Percentiles rank a stretch among this genome's conserved stretches.
Evolutionary conservation across 345 rosid species (phyloP).

Genomic region (Bretschneidera sinensis): DNA sequence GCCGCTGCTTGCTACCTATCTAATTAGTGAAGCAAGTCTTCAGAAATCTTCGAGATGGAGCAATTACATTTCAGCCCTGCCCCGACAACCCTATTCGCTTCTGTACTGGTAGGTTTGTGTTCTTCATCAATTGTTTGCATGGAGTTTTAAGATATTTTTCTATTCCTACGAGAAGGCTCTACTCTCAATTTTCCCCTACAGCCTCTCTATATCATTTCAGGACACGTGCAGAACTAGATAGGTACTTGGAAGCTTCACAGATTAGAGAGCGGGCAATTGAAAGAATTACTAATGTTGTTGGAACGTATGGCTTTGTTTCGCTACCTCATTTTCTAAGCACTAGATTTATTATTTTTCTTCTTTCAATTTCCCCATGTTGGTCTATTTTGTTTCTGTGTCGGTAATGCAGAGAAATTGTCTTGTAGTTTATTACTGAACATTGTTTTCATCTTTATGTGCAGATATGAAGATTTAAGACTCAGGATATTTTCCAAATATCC

Average conservation of each 20-base stretch:
- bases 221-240: slow-evolving; percentile 90
- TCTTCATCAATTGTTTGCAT: slow-evolving; percentile 4
- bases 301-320: slow-evolving; percentile 55
- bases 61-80: slow-evolving; percentile 85
- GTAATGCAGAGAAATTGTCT: not conserved
- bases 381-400: not conserved
- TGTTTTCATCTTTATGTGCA: slow-evolving; percentile 24
- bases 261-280: slow-evolving; percentile 89
- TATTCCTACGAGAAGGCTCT: slow-evolving; percentile 30
- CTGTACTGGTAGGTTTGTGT: slow-evolving; percentile 60
- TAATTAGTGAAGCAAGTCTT: slow-evolving; percentile 89
- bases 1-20: slow-evolving; percentile 83
- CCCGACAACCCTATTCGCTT: slow-evolving; percentile 87
- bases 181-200: slow-evolving; percentile 56
- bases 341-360: slow-evolving; percentile 10
- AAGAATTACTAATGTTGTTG: slow-evolving; percentile 75
- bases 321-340: slow-evolving; percentile 3
- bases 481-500: slow-evolving; percentile 92
- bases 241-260: slow-evolving; percentile 94
- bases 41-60: slow-evolving; percentile 73
- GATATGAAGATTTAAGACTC: slow-evolving; percentile 69
- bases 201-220: slow-evolving; percentile 53
- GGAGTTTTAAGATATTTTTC: slow-evolving; percentile 5
- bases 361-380: slow-evolving; percentile 2
- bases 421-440: slow-evolving; percentile 7